Base-by-base conservation (phyloP, 140 eudicot species). In the Ambrosia hybrid region DNA sequence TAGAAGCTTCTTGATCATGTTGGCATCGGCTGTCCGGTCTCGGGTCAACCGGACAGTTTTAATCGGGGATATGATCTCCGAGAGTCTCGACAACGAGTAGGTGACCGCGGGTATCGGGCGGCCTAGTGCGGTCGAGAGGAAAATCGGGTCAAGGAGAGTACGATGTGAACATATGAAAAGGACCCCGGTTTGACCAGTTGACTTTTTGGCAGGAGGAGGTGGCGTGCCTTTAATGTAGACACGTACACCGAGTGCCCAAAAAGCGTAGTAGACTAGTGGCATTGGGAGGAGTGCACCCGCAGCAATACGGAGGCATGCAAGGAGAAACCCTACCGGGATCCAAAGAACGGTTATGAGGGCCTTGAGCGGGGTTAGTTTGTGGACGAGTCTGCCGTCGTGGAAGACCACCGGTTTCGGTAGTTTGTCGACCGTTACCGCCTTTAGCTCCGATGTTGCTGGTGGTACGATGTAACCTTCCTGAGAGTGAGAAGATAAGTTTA, bases 51-150 rank as follows among this genome's bases (percentile, higher is more conserved):
- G 70, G 48, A 84, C 85, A 0, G 88, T 84, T 45, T 80, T 84
- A 57, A 84, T 84, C 4, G 88, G 85, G 8, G 88, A 84, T 3
- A 84, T 70, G 59, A 84, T 43, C 37, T 84, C 88, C 5, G 88
- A 84, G 21, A 84, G 76, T 51, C 83, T 45, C 1, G 85, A 80
- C 34, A 84, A 73, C 0, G 85, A 80, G 83, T 84, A 84, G 43
- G 88, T 84, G 57, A 84, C 85, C 0, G 88, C 88, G 3, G 88
- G 83, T 53, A 84, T 80, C 0, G 83, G 85, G 21, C 85, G 85
- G 13, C 85, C 81, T 16, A 84, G 88, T 37, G 85, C 79, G 1
- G 76, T 51, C 33, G 85, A 84, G 71, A 84, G 83, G 16, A 84
- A 84, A 0, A 84, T 77, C 2, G 88, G 88, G 70, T 84, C 88